A percentile compares a stretch with the other conserved stretches of the same genome.
Conservation (phyloP, 352 stramenopile species). For the Chrysophaeum taylorii region DNA sequence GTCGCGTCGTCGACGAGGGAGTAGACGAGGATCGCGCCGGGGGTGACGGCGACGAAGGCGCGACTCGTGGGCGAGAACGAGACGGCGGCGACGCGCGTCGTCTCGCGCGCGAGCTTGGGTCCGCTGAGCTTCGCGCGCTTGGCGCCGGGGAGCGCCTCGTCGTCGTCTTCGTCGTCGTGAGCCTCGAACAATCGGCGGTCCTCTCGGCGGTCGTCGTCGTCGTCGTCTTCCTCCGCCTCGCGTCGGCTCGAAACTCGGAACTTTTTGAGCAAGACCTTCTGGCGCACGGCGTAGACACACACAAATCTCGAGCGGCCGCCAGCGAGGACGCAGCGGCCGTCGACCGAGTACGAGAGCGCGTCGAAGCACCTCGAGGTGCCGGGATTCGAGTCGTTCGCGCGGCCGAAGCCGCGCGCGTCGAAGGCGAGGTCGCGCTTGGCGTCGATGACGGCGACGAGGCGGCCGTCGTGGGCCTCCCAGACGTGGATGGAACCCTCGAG, state of each 20-base stretch:
- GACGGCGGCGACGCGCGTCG: constrained; percentile 83
- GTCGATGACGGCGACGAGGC: constrained; percentile 87
- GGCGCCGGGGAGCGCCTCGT: constrained; percentile 47
- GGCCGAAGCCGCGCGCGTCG: constrained; percentile 70
- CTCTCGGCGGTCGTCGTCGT: constrained; percentile 33
- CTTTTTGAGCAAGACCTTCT: constrained; percentile 92
- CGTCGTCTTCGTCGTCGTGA: constrained; percentile 53
- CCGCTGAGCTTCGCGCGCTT: constrained; percentile 46
- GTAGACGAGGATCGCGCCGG: constrained; percentile 94
- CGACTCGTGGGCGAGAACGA: constrained; percentile 91
- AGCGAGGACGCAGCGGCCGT: constrained; percentile 90
- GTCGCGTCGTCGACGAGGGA: constrained; percentile 82
- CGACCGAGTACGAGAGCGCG: constrained; percentile 95
- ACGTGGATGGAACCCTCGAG: constrained; percentile 90
- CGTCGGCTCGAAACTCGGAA: constrained; percentile 98
- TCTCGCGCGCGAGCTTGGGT: constrained; percentile 60
- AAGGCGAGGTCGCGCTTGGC: constrained; percentile 86
- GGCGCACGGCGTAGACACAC: constrained; percentile 94
- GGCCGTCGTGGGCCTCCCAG: constrained; percentile 92
- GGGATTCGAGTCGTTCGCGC: no score
- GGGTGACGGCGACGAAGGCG: constrained; percentile 89
- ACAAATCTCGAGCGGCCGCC: constrained; percentile 95
- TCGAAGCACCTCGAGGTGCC: constrained; percentile 98
- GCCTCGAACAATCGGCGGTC: constrained; percentile 49
- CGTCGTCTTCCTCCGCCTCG: constrained; percentile 39